Evolutionary conservation across 805 yeast genomes (phyloP), one percentile per base, ranked within the genome.

Genomic region (Kodamaea sagamina): DNA sequence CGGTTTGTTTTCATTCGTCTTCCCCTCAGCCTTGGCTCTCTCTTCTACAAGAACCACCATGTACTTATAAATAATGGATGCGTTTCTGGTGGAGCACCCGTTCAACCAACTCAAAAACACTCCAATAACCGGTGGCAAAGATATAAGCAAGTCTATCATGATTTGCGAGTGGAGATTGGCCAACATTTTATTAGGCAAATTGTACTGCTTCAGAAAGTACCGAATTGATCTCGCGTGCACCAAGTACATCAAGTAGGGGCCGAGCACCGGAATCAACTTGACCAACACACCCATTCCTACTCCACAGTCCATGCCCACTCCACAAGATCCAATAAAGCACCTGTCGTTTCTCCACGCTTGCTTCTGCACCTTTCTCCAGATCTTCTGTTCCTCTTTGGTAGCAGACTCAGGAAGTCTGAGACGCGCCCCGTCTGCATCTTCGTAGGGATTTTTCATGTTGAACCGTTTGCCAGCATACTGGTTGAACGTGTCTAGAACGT

Each of bases 321-420:
- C 70, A 46, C 81, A 82, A 49, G 90, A 82, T 0, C 96, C 96
- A 60, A 86, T 71, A 54, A 88, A 78, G 59, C 95, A 87, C 51
- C 77, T 76, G 59, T 92, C 98, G 58, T 92, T 89, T 11, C 75
- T 56, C 97, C 97, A 90, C 0, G 97, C 97, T 47, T 79, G 75
- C 39, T 67, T 72, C 56, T 84, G 90, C n/a, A 89, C 68, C 18
- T 61, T 65, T 57, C 82, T 85, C 95, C 93, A 92, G 6, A 74
- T 67, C 52, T 77, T 76, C 36, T 74, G 77, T 50, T 89, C 93
- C 28, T 72, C 67, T 40, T 77, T 75, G 2, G 81, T 68, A 15
- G 62, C 53, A 15, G 51, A 43, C 15, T 74, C 74, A 1, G 90
- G 86, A 10, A 87, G 72, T 47, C 75, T 75, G 25, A 89, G 71